phyloP scores from a whole-genome alignment of 1,139 yeast species.

The Suhomyces ambrosiae region DNA sequence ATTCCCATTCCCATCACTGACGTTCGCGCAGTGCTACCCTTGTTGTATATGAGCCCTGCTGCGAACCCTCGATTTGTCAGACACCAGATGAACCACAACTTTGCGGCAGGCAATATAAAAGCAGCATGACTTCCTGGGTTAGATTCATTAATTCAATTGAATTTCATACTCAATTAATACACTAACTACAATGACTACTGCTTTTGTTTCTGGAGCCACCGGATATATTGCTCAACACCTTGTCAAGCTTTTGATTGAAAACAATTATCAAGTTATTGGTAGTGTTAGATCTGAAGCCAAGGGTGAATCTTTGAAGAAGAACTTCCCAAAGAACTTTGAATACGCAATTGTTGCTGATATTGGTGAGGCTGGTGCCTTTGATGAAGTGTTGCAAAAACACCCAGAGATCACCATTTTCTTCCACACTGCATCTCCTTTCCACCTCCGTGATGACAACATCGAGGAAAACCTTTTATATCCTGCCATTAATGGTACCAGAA shows the following conservation, averaged over 20 bases:
- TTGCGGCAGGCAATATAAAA: too few species aligned
- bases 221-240: constrained; percentile 41
- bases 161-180: not conserved
- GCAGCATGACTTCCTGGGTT: too few species aligned
- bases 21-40: too few species aligned
- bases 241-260: constrained; percentile 21
- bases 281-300: constrained; percentile 36
- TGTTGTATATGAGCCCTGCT: too few species aligned
- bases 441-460: constrained; percentile 21
- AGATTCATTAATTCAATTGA: not conserved
- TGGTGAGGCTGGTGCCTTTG: constrained; percentile 31
- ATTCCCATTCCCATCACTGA: too few species aligned
- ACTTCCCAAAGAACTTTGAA: constrained; percentile 24
- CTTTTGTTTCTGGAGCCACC: constrained; percentile 42
- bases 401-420: constrained; percentile 34
- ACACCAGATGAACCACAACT: too few species aligned
- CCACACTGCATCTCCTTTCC: constrained; percentile 47
- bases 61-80: too few species aligned
- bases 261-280: constrained; percentile 37
- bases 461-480: constrained; percentile 28
- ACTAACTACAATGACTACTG: constrained; percentile 5
- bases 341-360: constrained; percentile 30
- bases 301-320: constrained; percentile 29
- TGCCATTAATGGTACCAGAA: constrained; percentile 34
- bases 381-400: constrained; percentile 31